Percentiles rank a stretch among this genome's conserved stretches.
These are phyloP conservation scores for Colletotrichum scovillei DNA, from an alignment of 2,329 filamentous ascomycete genomes.

Conservation along the genomic window DNA sequence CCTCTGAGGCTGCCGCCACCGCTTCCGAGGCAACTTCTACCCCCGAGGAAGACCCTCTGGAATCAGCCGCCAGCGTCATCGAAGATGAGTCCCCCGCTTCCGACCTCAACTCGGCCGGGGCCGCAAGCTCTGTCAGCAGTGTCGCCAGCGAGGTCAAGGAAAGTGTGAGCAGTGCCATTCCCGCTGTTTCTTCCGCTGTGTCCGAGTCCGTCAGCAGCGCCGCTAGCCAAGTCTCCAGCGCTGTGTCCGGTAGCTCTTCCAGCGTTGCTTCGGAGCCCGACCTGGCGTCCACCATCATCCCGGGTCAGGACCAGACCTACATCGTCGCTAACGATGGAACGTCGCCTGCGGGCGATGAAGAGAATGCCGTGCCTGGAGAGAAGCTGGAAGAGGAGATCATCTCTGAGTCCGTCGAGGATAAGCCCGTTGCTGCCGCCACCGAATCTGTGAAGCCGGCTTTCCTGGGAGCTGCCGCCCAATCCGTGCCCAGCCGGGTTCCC, in stretches of 20 bases:
- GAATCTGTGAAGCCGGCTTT: constrained; percentile 57
- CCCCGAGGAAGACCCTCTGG: constrained; percentile 36
- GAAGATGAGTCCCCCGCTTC: constrained; percentile 34
- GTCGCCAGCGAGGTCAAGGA: constrained; percentile 14
- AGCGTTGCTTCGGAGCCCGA: constrained; percentile 17
- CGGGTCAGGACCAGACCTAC: constrained; percentile 33
- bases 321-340: constrained; percentile 38
- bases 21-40: constrained; percentile 30
- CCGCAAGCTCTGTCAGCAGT: constrained; percentile 21
- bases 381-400: constrained; percentile 41
- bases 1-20: constrained; percentile 43
- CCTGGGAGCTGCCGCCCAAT: constrained; percentile 63
- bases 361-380: constrained; percentile 32
- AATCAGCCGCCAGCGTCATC: constrained; percentile 32
- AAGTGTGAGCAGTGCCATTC: constrained; percentile 29
- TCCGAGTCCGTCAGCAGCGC: constrained; percentile 39
- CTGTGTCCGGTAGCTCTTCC: constrained; percentile 6
- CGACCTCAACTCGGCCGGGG: constrained; percentile 5
- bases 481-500: constrained; percentile 58
- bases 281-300: constrained; percentile 34
- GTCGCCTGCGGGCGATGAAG: constrained; percentile 35
- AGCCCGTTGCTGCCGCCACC: constrained; percentile 43
- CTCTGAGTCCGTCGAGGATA: constrained; percentile 39
- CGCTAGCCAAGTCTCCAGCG: constrained; percentile 37
- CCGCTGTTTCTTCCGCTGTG: constrained; percentile 36